Base-by-base conservation (phyloP, 139 green algal genomes). In the Chlamydomonas sphaeroides region DNA sequence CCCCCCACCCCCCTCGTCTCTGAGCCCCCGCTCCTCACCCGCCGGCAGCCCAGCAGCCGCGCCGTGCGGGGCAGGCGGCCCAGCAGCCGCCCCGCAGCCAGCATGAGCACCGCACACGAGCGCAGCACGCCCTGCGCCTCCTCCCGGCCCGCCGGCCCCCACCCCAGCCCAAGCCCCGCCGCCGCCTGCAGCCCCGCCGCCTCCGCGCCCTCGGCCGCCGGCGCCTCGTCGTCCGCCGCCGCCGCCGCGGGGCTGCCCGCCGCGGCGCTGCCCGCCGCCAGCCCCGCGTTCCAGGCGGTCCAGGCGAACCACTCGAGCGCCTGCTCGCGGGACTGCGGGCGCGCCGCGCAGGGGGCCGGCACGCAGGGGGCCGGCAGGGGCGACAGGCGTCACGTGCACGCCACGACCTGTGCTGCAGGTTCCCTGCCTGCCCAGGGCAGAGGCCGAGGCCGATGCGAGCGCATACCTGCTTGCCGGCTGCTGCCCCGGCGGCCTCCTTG, bases 281-380 rank as follows among this genome's bases (percentile, higher is more conserved):
- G 77, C 1, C 77, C 77, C 0, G 10, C 26, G 26, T 84, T 84
- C 65, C 63, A 84, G 3, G 77, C 65, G 2, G 48, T 84, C 65
- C 77, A 75, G 0, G 77, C 77, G 42, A 84, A 84, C 77, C 77
- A 84, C 77, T 84, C 77, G 6, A 84, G 48, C 77, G 72, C 49
- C 65, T 84, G 36, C 45, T 57, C 15, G 45, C n/a, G n/a, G n/a
- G n/a, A n/a, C n/a, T n/a, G n/a, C n/a, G n/a, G n/a, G n/a, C n/a
- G n/a, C n/a, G n/a, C n/a, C n/a, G n/a, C n/a, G n/a, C n/a, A n/a
- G n/a, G n/a, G n/a, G n/a, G n/a, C n/a, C n/a, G n/a, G n/a, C n/a
- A n/a, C n/a, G n/a, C n/a, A n/a, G n/a, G n/a, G n/a, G n/a, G n/a
- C n/a, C n/a, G n/a, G n/a, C n/a, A n/a, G n/a, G n/a, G n/a, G n/a